Percentiles rank a stretch among this genome's conserved stretches.
Evolutionary conservation across 345 rosid genomes (phyloP).

Genomic region (Iberis pinnata): DNA sequence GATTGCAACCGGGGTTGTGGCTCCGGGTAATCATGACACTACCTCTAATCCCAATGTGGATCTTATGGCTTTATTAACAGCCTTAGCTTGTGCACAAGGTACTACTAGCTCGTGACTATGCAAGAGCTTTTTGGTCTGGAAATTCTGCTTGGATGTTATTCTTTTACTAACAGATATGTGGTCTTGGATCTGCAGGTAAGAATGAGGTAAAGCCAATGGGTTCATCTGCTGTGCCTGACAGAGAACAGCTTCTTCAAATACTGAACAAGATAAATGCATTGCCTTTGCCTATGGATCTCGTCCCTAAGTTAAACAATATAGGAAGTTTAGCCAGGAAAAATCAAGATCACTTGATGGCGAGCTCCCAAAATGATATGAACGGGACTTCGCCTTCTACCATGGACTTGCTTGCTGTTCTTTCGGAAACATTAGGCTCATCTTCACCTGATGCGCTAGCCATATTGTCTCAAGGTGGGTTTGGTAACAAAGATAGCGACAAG

Average conservation of each 20-base stretch:
- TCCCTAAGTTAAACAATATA: conserved; percentile 48
- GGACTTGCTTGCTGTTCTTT: conserved; percentile 72
- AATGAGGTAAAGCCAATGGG: conserved; percentile 36
- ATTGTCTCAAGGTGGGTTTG: conserved; percentile 54
- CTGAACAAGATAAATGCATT: conserved; percentile 76
- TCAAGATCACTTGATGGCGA: conserved; percentile 35
- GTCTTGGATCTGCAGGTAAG: conserved; percentile 40
- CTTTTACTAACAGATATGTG: conserved; percentile 14
- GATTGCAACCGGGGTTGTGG: conserved; percentile 44
- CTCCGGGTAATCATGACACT: conserved; percentile 40
- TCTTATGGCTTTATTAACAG: conserved; percentile 59
- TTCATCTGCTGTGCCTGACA: conserved; percentile 42
- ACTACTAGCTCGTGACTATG: too few species aligned
- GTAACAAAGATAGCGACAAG: conserved; percentile 54
- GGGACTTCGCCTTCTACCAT: conserved; percentile 56
- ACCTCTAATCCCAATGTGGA: conserved; percentile 41
- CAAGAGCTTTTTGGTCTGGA: neutral
- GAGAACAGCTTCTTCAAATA: conserved; percentile 66
- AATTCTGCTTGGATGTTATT: neutral
- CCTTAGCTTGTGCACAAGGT: conserved; percentile 70
- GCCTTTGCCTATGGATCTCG: conserved; percentile 65
- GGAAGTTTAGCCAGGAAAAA: conserved; percentile 43
- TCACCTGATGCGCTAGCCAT: conserved; percentile 52
- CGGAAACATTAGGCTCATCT: conserved; percentile 54
- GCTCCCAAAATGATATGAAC: conserved; percentile 38